Percentiles rank a stretch among this genome's conserved stretches.
Conservation (phyloP, 2,329 filamentous ascomycete species). For the Dendryphion nanum region DNA sequence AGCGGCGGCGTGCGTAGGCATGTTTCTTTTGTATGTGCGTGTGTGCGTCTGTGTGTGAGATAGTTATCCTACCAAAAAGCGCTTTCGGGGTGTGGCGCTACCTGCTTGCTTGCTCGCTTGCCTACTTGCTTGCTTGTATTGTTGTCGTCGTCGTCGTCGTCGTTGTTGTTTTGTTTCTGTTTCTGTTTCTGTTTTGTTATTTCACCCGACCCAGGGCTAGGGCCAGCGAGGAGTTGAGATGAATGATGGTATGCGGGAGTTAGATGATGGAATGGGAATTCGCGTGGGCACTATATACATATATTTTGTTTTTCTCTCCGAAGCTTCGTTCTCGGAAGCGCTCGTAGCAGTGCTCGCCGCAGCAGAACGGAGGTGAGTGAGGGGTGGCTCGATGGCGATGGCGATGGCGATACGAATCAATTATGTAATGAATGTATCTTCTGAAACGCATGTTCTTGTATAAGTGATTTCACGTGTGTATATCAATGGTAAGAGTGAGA, state of each 20-base stretch:
- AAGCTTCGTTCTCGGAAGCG: neutral
- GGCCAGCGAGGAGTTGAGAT: too few species aligned
- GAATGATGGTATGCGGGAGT: neutral
- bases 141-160: neutral
- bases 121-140: neutral
- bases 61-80: neutral
- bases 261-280: neutral
- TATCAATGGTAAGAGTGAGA: too few species aligned
- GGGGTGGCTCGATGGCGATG: too few species aligned
- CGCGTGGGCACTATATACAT: neutral
- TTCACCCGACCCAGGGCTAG: too few species aligned
- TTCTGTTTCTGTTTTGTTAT: too few species aligned
- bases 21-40: neutral
- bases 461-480: too few species aligned
- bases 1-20: neutral
- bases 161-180: neutral
- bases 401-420: too few species aligned
- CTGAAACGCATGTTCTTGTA: neutral
- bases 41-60: neutral
- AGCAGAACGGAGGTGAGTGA: too few species aligned
- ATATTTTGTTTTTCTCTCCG: neutral
- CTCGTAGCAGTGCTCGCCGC: conserved; percentile 2
- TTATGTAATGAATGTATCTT: conserved; percentile 11
- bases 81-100: neutral
- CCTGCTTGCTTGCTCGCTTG: neutral